Conservation (phyloP, 345 rosid species). For the Eucalyptus fibrosa region DNA sequence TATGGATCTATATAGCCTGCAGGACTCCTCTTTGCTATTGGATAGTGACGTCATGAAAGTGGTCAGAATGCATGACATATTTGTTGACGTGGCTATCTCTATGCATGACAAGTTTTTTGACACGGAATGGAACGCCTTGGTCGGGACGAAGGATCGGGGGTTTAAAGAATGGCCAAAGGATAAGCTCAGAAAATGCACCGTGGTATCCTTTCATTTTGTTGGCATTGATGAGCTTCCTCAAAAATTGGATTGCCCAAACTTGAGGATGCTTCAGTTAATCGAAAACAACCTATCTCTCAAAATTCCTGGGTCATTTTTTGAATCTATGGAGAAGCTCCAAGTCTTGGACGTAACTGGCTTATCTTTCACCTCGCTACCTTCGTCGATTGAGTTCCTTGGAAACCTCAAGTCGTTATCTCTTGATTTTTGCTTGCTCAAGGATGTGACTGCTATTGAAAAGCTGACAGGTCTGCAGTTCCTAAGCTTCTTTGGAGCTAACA, state of each 20-base stretch:
- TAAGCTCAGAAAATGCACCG: no score
- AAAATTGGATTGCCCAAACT: no score
- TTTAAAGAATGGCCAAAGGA: no score
- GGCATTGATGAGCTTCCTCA: no score
- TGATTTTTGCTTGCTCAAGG: no score
- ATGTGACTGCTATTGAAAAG: rapidly evolving
- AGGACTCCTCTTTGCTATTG: rapidly evolving
- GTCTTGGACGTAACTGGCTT: rapidly evolving
- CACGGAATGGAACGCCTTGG: no score
- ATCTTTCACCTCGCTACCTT: rapidly evolving
- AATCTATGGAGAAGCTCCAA: no score
- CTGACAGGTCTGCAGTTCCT: rapidly evolving
- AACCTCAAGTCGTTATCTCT: no score
- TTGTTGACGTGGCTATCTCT: no score
- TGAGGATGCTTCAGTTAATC: rapidly evolving
- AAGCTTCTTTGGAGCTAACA: rapidly evolving
- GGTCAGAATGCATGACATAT: no score
- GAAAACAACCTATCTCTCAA: rapidly evolving
- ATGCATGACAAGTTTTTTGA: no score
- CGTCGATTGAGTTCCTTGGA: rapidly evolving
- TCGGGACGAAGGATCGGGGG: rapidly evolving
- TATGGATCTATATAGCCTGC: rapidly evolving
- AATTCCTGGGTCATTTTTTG: no score
- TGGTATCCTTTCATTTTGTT: rapidly evolving
- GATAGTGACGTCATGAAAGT: rapidly evolving